Conservation (phyloP, 1,284 basidiomycete genomes). For the Malassezia caprae region DNA sequence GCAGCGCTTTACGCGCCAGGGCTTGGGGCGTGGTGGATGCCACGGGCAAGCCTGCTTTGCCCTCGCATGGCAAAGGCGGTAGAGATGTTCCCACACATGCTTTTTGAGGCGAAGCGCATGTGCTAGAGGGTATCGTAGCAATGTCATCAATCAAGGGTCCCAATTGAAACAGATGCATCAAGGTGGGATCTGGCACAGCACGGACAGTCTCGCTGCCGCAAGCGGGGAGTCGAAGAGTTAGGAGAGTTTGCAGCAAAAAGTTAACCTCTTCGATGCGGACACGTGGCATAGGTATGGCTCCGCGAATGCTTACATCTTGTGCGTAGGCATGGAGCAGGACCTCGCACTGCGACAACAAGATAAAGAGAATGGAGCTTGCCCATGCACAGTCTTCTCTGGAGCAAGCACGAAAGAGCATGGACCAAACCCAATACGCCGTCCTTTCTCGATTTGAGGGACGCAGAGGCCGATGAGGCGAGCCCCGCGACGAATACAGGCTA, state of each 20-base stretch:
- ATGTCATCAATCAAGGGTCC: background rate
- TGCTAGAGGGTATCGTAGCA: background rate
- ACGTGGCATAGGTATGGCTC: conserved; percentile 51
- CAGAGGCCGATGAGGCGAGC: conserved; percentile 1
- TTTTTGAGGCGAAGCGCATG: conserved; percentile 1
- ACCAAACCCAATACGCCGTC: conserved; percentile 88
- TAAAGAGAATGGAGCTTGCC: conserved; percentile 55
- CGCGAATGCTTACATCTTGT: conserved; percentile 69
- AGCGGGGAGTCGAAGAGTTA: background rate
- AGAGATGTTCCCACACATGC: background rate
- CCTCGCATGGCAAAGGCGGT: background rate
- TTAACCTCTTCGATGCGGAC: conserved; percentile 78
- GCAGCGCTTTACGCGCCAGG: background rate
- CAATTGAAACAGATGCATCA: background rate
- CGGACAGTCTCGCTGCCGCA: background rate
- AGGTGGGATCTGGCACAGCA: background rate
- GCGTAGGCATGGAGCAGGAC: conserved; percentile 62
- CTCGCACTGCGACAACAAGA: conserved; percentile 64
- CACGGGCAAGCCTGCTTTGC: background rate
- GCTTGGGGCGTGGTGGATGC: background rate
- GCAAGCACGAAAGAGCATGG: conserved; percentile 71
- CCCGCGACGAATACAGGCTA: conserved; percentile 53
- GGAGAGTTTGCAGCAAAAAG: conserved; percentile 56
- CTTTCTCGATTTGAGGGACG: conserved; percentile 53
- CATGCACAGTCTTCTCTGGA: conserved; percentile 50